Conservation (phyloP, 768 basidiomycete genomes). For the Mrakia blollopis region DNA sequence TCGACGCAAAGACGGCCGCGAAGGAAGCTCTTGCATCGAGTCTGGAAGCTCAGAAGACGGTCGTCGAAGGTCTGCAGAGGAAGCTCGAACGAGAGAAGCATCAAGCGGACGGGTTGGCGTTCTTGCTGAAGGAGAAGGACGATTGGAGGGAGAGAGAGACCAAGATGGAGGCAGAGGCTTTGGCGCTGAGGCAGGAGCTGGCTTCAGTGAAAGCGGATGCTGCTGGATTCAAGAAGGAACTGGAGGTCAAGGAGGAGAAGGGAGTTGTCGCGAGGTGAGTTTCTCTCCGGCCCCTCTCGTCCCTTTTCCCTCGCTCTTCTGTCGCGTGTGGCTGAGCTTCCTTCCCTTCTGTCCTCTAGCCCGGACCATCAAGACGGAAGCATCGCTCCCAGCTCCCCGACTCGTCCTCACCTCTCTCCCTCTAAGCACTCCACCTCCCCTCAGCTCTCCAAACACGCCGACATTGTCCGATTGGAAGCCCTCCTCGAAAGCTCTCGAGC, state of each 20-base stretch:
- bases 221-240: not conserved
- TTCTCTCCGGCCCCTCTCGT: not conserved
- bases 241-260: not conserved
- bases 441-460: not conserved
- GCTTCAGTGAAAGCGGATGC: not conserved
- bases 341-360: not conserved
- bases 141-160: constrained; percentile 7
- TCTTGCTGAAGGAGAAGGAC: not conserved
- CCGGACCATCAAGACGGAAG: not conserved
- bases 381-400: not conserved
- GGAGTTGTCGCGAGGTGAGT: constrained; percentile 1
- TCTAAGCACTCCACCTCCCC: not conserved
- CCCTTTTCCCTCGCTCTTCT: not conserved
- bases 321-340: not conserved
- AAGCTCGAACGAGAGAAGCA: not conserved
- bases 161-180: not conserved
- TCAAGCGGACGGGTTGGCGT: not conserved
- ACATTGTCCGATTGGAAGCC: not conserved
- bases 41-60: not conserved
- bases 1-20: not conserved
- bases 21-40: not conserved
- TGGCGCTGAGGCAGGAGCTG: not conserved
- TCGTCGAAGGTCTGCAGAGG: not conserved
- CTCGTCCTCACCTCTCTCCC: not conserved
- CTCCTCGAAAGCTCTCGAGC: constrained; percentile 6